phyloP scores from a whole-genome alignment of 139 green algal species.

The Volvox reticuliferus region DNA sequence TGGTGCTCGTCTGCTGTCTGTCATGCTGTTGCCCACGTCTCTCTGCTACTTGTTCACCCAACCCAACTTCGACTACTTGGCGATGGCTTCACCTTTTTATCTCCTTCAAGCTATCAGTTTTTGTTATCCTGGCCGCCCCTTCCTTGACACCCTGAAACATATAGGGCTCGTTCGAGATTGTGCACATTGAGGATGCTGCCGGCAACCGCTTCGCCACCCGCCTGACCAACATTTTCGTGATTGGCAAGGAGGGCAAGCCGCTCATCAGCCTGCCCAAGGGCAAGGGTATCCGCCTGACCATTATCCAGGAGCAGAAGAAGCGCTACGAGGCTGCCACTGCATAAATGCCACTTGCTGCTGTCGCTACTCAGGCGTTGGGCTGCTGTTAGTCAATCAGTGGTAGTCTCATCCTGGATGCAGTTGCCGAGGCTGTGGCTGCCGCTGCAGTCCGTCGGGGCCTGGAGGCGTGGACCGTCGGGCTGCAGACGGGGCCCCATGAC shows the following conservation, averaged over 20 bases:
- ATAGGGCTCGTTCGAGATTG: conserved; percentile 84
- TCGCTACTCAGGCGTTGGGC: neutral
- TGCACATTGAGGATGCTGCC: conserved; percentile 94
- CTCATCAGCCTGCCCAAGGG: conserved; percentile 98
- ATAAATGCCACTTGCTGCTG: conserved; percentile 17
- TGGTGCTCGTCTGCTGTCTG: too few species aligned
- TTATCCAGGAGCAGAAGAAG: conserved; percentile 98
- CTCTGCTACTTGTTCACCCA: too few species aligned
- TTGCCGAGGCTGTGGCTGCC: neutral
- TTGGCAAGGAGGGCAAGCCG: conserved; percentile 97
- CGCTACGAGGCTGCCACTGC: conserved; percentile 65
- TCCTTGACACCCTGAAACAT: neutral
- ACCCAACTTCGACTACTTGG: too few species aligned
- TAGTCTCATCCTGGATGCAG: neutral
- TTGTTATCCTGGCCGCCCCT: too few species aligned
- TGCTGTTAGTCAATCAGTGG: neutral
- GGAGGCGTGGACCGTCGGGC: too few species aligned
- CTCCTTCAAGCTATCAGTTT: too few species aligned
- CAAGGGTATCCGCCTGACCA: conserved; percentile 96
- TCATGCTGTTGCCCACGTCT: too few species aligned
- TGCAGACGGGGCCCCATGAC: too few species aligned
- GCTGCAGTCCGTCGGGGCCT: too few species aligned
- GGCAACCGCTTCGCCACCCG: conserved; percentile 97
- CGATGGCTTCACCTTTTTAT: too few species aligned
- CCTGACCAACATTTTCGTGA: conserved; percentile 96